These are phyloP conservation scores for Diphasiastrum complanatum DNA, from an alignment of 83 land plant genomes.

Conservation along the genomic window DNA sequence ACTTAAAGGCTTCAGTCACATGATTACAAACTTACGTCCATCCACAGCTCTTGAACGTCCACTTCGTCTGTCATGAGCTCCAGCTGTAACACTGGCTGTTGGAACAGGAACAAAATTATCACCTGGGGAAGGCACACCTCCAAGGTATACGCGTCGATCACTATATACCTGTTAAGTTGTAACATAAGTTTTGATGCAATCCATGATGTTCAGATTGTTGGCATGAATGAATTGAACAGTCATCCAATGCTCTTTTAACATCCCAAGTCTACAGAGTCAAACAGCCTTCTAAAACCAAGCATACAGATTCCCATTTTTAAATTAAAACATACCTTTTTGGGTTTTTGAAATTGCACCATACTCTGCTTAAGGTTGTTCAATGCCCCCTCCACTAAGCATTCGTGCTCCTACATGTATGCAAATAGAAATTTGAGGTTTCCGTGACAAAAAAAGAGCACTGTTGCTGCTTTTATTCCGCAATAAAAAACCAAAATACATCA, in stretches of 20 bases:
- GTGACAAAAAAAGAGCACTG: background rate
- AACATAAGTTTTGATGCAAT: no score
- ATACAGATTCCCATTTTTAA: no score
- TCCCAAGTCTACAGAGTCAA: no score
- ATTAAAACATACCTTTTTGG: slow-evolving; percentile 63
- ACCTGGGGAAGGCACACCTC: slow-evolving; percentile 63
- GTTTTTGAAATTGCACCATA: slow-evolving; percentile 99
- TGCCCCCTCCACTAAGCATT: slow-evolving; percentile 98
- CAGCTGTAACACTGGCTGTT: slow-evolving; percentile 43
- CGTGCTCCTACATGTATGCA: slow-evolving; percentile 62
- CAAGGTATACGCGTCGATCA: slow-evolving; percentile 68
- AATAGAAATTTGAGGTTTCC: background rate
- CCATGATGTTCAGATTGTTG: no score
- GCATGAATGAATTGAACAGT: no score
- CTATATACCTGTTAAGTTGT: slow-evolving; percentile 83
- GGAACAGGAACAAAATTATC: slow-evolving; percentile 51
- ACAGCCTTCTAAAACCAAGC: no score
- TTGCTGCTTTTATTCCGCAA: no score
- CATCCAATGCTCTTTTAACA: no score
- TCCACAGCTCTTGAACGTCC: slow-evolving; percentile 46
- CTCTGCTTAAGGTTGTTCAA: slow-evolving; percentile 96
- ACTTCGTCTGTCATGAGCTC: slow-evolving; percentile 45
- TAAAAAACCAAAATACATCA: no score
- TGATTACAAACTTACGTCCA: slow-evolving; percentile 16
- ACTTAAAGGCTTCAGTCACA: background rate